These are phyloP conservation scores for Syzygium malaccense DNA, from an alignment of 441 rosid species.

Conservation along the genomic window DNA sequence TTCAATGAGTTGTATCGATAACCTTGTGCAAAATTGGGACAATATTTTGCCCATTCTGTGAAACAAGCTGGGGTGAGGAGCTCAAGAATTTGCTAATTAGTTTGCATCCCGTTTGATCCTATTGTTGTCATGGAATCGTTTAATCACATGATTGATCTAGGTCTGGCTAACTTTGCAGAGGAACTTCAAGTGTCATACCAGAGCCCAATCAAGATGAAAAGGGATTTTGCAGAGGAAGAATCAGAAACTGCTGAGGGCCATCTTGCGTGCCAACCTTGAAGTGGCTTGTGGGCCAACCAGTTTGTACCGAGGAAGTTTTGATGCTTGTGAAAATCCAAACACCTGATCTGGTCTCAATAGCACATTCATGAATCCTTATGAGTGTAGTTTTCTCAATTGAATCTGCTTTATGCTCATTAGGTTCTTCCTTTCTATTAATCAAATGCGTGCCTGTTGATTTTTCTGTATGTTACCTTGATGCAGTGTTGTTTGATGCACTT, in stretches of 20 bases:
- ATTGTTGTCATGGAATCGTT: not conserved
- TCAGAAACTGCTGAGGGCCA: not conserved
- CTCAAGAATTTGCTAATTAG: not conserved
- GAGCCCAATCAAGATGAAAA: not conserved
- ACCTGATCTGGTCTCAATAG: not conserved
- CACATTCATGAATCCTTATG: no score
- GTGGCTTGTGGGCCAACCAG: not conserved
- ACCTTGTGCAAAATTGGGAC: not conserved
- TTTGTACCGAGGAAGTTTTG: not conserved
- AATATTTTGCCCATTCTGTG: not conserved
- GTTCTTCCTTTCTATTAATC: not conserved
- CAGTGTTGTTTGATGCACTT: not conserved
- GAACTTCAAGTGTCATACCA: not conserved
- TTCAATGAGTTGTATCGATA: no score
- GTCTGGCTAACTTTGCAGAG: not conserved
- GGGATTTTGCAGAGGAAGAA: not conserved
- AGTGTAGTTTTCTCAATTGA: not conserved
- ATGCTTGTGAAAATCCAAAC: not conserved
- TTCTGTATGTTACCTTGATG: not conserved
- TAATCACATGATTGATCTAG: not conserved
- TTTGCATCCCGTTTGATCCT: not conserved
- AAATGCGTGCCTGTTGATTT: no score
- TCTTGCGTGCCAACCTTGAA: not conserved
- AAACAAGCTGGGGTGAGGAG: not conserved
- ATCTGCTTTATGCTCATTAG: not conserved